Percentiles rank a stretch among this genome's conserved stretches.
These are phyloP conservation scores for Kalaharituber pfeilii DNA, from an alignment of 2,329 filamentous ascomycete species.

Conservation along the genomic window DNA sequence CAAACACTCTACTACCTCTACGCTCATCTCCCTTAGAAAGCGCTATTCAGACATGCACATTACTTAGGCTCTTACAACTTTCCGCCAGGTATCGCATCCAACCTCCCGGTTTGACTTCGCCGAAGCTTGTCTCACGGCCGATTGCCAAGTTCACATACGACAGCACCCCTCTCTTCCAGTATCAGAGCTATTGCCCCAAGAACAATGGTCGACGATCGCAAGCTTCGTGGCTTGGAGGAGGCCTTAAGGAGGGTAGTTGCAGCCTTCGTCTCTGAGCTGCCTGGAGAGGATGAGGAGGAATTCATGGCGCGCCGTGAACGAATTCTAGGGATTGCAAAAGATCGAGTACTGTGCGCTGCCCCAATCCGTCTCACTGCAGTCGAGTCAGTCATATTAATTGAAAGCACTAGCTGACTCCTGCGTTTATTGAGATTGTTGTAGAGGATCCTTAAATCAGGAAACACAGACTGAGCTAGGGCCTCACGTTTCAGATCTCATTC, in stretches of 20 bases:
- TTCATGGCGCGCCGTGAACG: neutral
- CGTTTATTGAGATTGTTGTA: slow-evolving; percentile 2
- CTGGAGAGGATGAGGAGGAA: slow-evolving; percentile 46
- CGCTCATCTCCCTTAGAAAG: no score
- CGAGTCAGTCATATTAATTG: no score
- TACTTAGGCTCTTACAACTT: no score
- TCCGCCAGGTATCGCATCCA: no score
- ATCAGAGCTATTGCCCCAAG: no score
- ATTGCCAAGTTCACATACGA: no score
- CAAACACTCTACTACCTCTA: no score
- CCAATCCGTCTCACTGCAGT: no score
- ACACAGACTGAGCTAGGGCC: neutral
- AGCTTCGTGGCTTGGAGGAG: slow-evolving; percentile 50
- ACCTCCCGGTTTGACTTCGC: no score
- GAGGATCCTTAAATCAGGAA: neutral
- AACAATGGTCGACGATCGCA: slow-evolving; percentile 26
- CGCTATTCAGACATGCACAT: no score
- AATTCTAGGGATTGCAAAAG: neutral
- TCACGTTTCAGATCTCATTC: neutral
- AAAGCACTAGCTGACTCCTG: slow-evolving; percentile 4
- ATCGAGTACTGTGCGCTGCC: neutral
- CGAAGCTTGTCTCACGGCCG: no score
- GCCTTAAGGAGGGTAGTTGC: slow-evolving; percentile 64
- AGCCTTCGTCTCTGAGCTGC: slow-evolving; percentile 50
- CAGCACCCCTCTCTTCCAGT: no score